Base-by-base conservation (phyloP, 1,284 basidiomycete species). In the Pyrrhoderma noxium region DNA sequence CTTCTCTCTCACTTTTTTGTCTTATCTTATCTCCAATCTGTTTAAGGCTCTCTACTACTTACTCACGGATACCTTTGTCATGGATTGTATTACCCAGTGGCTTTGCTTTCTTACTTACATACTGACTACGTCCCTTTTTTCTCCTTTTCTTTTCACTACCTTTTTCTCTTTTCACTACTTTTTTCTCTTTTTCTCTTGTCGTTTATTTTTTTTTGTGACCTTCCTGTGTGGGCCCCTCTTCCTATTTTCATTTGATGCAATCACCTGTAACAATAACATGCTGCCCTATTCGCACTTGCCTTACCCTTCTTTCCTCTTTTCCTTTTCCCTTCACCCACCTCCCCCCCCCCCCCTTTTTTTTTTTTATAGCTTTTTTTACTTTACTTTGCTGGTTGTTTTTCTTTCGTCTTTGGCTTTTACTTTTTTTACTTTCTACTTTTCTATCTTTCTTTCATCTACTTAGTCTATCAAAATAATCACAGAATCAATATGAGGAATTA, bases 361-460 rank as follows among this genome's bases (percentile, higher is more conserved):
- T 19, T 34, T n/a, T 52, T 52, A 13, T 52, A 22, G n/a, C 2
- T 18, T 25, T 37, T 36, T 19, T 52, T 23, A 36, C 25, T 34
- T 11, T 3, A 11, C 18, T 22, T 13, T 47, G n/a, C 8, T 21
- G n/a, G 14, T 35, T 35, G 27, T 35, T 9, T 18, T 23, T 21
- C 27, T n/a, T 40, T 19, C 3, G 22, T 38, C 13, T 40, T 40
- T 16, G 27, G 27, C 11, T 11, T 31, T 11, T 31, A 31, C 27
- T 31, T 31, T 31, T 31, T 11, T 11, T 31, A 31, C 27, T 31
- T 31, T 31, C 11, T 11, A 5, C n/a, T n/a, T n/a, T n/a, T n/a
- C n/a, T n/a, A n/a, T n/a, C 19, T n/a, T 36, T 25, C n/a, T 34
- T 45, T 23, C n/a, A 21, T 44, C 42, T n/a, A 22, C 21, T 40